These are phyloP conservation scores for Pyrus hybrid DNA, from an alignment of 331 rosid genomes.

Conservation along the genomic window DNA sequence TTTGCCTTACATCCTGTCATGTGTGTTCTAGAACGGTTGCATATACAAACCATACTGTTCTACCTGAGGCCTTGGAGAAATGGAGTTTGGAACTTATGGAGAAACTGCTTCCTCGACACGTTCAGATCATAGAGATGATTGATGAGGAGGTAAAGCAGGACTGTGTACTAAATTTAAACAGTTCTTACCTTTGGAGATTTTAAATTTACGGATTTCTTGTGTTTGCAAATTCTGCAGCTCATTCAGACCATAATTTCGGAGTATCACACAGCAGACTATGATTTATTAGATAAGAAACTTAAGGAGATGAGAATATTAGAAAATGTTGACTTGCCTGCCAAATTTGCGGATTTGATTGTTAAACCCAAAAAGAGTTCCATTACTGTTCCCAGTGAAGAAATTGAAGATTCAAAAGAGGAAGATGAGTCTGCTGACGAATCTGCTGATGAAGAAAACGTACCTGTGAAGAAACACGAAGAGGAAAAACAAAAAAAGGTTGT, in stretches of 20 bases:
- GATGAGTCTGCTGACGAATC: constrained; percentile 8
- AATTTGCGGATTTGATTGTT: constrained; percentile 48
- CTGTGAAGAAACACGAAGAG: constrained; percentile 24
- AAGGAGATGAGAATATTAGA: constrained; percentile 90
- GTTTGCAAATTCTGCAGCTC: constrained; percentile 52
- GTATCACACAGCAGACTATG: constrained; percentile 54
- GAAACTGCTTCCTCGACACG: constrained; percentile 91
- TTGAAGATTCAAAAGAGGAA: constrained; percentile 30
- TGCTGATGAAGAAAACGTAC: constrained; percentile 19
- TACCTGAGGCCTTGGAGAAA: constrained; percentile 98
- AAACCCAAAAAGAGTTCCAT: constrained; percentile 32
- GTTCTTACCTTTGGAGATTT: not conserved
- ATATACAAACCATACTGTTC: constrained; percentile 96
- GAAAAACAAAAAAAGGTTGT: constrained; percentile 34
- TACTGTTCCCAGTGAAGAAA: constrained; percentile 22
- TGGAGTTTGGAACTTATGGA: constrained; percentile 93
- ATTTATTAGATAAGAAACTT: constrained; percentile 59
- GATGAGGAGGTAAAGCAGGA: constrained; percentile 81
- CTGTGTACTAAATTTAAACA: not conserved
- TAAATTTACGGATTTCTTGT: constrained; percentile 4
- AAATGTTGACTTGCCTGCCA: constrained; percentile 76
- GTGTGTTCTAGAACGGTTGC: constrained; percentile 71
- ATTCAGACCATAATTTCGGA: constrained; percentile 56
- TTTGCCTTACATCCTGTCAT: constrained; percentile 7
- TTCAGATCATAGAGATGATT: constrained; percentile 76